Base-by-base conservation (phyloP, 768 basidiomycete species). In the Kwoniella shandongensis region DNA sequence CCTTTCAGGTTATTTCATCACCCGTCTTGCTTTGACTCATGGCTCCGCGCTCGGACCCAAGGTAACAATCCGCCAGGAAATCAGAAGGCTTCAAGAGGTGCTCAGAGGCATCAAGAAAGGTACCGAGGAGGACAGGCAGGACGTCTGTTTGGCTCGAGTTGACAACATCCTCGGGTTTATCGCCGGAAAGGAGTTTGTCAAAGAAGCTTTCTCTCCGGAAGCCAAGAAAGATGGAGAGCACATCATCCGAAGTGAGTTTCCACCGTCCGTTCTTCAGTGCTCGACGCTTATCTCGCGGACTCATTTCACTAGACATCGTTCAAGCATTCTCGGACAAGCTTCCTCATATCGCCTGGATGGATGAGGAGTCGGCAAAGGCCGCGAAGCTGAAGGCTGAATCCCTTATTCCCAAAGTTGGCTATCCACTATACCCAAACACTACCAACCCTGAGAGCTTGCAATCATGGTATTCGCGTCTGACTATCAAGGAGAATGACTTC, bases 321-420 rank as follows among this genome's bases (percentile, higher is more conserved):
- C 76, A 83, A 22, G 81, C 91, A 0, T 98, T 98, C 81, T 86
- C 91, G 72, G 77, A 77, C 17, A 89, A 89, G 3, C 79, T 99
- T 18, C 76, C 81, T 3, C 73, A 83, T 50, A 81, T 96, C 48
- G 82, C 85, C 18, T 99, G 96, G 96, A 91, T 99, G 88, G 96
- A 98, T 72, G 77, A 85, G 44, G 77, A 84, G 62, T 90, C 90
- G 2, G 86, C 89, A 11, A 79, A 80, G 38, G 89, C 86, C 54
- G 96, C 96, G 4, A 84, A 86, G 13, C 83, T 86, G 69, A 98
- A 98, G 82, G 90, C 89, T 13, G 82, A 87, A 70, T 84, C 85
- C 0, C 86, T 93, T 59, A 84, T 86, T 26, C 83, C 91, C 75
- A 94, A 97, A 81, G 88, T 99, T 60, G 96, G 96, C 55, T 98